phyloP scores from a whole-genome alignment of 352 stramenopile species.

The Pelagophyceae sp. region DNA sequence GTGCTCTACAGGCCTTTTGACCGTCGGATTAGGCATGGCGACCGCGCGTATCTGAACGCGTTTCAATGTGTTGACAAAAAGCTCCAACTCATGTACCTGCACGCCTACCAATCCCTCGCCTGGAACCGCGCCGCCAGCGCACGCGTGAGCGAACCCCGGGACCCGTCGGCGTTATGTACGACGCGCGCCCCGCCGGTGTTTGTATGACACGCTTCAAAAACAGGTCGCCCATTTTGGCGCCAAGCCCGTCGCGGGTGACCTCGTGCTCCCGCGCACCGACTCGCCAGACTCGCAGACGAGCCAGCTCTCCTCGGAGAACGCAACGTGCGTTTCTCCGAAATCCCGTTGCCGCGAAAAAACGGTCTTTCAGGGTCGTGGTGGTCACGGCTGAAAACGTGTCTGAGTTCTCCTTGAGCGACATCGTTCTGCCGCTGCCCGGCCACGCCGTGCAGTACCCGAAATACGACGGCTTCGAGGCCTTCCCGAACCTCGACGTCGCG shows the following conservation, averaged over 20 bases:
- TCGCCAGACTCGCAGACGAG: constrained; percentile 37
- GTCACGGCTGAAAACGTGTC: constrained; percentile 74
- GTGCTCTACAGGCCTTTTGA: too few relatives aligned
- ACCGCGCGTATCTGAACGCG: constrained; percentile 41
- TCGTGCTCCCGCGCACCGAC: constrained; percentile 55
- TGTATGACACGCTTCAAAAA: too few relatives aligned
- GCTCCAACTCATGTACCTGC: constrained; percentile 30
- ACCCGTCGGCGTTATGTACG: too few relatives aligned
- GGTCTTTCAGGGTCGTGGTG: constrained; percentile 47
- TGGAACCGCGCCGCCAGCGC: constrained; percentile 85
- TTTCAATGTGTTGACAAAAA: constrained; percentile 54
- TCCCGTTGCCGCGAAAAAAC: too few relatives aligned
- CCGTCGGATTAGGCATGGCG: background rate
- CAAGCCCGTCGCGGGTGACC: constrained; percentile 69
- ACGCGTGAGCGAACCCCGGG: constrained; percentile 63
- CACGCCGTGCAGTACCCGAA: constrained; percentile 73
- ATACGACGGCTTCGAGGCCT: background rate
- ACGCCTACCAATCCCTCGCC: constrained; percentile 85
- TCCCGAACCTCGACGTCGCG: background rate
- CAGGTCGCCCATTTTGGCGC: too few relatives aligned
- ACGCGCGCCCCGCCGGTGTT: too few relatives aligned
- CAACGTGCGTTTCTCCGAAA: constrained; percentile 40
- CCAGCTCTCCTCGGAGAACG: background rate
- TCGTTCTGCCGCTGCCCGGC: constrained; percentile 88
- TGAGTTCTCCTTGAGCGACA: constrained; percentile 77